phyloP scores from a whole-genome alignment of 106 monocot genomes.

The Dendrobium officinale region DNA sequence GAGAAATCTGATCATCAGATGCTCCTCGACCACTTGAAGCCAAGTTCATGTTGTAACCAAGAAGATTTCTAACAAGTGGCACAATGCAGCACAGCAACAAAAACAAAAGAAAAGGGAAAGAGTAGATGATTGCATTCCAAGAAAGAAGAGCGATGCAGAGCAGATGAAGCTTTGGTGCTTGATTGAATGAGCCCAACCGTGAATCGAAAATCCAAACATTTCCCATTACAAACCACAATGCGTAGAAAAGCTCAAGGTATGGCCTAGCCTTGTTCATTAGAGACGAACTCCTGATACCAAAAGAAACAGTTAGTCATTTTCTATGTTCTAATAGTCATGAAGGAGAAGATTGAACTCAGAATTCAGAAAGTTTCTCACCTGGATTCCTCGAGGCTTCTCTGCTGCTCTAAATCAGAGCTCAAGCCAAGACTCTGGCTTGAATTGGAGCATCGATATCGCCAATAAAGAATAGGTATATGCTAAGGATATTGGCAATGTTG shows the following conservation, averaged over 20 bases:
- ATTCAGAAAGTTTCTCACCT: slow-evolving; percentile 27
- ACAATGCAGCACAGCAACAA: slow-evolving; percentile 79
- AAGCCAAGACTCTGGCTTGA: background rate
- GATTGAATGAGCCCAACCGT: slow-evolving; percentile 28
- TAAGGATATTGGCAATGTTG: slow-evolving; percentile 57
- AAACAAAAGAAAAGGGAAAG: slow-evolving; percentile 84
- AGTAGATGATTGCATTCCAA: slow-evolving; percentile 76
- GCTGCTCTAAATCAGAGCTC: slow-evolving; percentile 37
- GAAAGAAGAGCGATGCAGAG: slow-evolving; percentile 65
- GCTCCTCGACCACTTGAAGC: slow-evolving; percentile 52
- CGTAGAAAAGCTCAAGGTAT: slow-evolving; percentile 70
- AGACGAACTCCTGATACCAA: slow-evolving; percentile 22
- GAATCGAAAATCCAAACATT: slow-evolving; percentile 87
- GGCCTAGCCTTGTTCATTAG: slow-evolving; percentile 56
- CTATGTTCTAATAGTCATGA: background rate
- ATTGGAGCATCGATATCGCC: slow-evolving; percentile 41
- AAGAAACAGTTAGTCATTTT: background rate
- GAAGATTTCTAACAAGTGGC: slow-evolving; percentile 36
- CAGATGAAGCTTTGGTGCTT: slow-evolving; percentile 45
- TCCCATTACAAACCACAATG: slow-evolving; percentile 95
- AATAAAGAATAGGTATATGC: slow-evolving; percentile 70
- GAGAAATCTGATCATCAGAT: slow-evolving; percentile 59
- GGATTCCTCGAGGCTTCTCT: slow-evolving; percentile 26
- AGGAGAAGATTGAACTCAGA: background rate
- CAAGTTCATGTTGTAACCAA: slow-evolving; percentile 83